Base-by-base conservation (phyloP, 106 monocot species). In the Dendrobium catenatum region DNA sequence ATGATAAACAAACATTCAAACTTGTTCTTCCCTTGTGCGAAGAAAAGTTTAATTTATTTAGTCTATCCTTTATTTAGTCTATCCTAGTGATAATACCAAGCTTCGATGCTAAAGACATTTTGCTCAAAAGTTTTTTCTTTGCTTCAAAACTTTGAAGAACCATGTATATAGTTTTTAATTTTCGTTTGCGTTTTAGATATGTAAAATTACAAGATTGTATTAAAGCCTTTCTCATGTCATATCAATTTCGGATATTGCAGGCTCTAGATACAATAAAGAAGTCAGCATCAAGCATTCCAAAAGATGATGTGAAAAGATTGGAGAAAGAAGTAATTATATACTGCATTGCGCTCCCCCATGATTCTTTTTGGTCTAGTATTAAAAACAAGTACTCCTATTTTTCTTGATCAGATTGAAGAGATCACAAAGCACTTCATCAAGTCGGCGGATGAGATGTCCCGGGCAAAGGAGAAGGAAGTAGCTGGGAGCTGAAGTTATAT, bases 391-490 rank as follows among this genome's bases (percentile, higher is more conserved):
- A 13, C 20, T 58, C 18, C 48, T 9, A 42, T 73, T 75, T 47
- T 37, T 20, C 40, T 87, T 67, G 10, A 42, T 3, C 82, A 97
- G 94, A 55, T 97, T 80, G 96, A 97, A 27, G 96, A 94, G 70
- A 84, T 94, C 56, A 94, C 96, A 7, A 97, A 97, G 77, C 81
- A 82, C 5, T 97, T 90, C 81, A 83, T 94, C 8, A 97, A 92
- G 84, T 80, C 92, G 5, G 92, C 92, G 20, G 96, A 97, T 61
- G 94, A 94, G 76, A 92, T 94, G 84, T 97, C 92, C 89, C 92
- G 92, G 80, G 90, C 90, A 42, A 97, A 97, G 78, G 96, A 96
- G 83, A 96, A 94, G 82, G 96, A 96, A 82, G 94, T 96, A 8
- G 61, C 82, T 66, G 85, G 87, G 74, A 88, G 78, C 80, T 93